A percentile compares a stretch with the other conserved stretches of the same genome.
These are phyloP conservation scores for Pugionium cornutum DNA, from an alignment of 345 rosid species.

Conservation along the genomic window DNA sequence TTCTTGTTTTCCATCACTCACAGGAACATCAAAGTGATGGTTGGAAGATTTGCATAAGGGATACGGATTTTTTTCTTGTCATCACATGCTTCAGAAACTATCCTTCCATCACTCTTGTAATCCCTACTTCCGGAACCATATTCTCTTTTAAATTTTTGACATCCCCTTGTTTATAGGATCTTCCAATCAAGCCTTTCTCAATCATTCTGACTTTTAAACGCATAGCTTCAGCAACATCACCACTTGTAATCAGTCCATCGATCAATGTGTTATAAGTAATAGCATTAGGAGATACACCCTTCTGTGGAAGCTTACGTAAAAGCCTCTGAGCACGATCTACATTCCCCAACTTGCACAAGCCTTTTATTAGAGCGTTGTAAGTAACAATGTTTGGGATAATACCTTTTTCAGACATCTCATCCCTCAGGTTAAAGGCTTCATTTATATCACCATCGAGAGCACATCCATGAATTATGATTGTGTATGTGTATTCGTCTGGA, in stretches of 20 bases:
- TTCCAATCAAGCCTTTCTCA: conserved; percentile 52
- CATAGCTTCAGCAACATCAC: conserved; percentile 51
- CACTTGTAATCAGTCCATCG: conserved; percentile 51
- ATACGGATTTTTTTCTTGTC: neutral
- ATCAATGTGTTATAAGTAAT: conserved; percentile 58
- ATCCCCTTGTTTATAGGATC: conserved; percentile 46
- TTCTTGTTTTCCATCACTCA: conserved; percentile 5
- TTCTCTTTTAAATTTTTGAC: conserved; percentile 30
- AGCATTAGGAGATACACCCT: conserved; percentile 58
- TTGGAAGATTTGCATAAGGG: neutral
- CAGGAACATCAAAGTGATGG: neutral
- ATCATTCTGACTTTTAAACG: conserved; percentile 52
- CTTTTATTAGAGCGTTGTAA: conserved; percentile 66
- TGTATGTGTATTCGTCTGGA: conserved; percentile 65
- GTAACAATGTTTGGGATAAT: conserved; percentile 59
- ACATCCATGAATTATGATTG: conserved; percentile 65
- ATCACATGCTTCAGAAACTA: conserved; percentile 31
- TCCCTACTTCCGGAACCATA: conserved; percentile 39
- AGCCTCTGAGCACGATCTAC: conserved; percentile 59
- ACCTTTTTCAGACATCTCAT: conserved; percentile 66
- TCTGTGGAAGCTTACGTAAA: conserved; percentile 55
- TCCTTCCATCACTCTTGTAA: neutral
- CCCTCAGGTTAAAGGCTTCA: conserved; percentile 66
- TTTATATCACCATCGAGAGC: conserved; percentile 54
- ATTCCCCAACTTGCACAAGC: conserved; percentile 61